Conservation (phyloP, 352 stramenopile genomes). For the Peronosclerospora sorghi region DNA sequence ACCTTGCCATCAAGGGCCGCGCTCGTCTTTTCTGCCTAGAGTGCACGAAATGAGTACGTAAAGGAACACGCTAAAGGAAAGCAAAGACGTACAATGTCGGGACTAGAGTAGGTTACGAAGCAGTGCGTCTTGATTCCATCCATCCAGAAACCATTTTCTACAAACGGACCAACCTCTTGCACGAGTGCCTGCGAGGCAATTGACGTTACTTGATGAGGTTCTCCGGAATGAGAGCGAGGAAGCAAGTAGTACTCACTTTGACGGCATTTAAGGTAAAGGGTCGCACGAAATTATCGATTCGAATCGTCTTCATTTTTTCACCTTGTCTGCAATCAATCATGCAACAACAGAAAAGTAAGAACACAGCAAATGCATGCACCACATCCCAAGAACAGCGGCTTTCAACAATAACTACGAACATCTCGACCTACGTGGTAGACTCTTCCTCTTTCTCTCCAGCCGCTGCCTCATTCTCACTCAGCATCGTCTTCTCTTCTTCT, state of each 20-base stretch:
- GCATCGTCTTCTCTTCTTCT: conserved; percentile 1
- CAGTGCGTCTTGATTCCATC: conserved; percentile 83
- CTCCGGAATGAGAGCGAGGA: background rate
- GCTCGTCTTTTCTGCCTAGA: conserved; percentile 38
- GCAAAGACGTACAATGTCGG: conserved; percentile 27
- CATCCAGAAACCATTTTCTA: conserved; percentile 81
- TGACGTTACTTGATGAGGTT: background rate
- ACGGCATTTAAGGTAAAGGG: conserved; percentile 69
- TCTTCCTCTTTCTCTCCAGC: conserved; percentile 6
- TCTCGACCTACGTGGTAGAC: conserved; percentile 3
- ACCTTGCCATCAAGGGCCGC: conserved; percentile 35
- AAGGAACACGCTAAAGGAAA: no score
- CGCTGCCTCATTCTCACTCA: background rate
- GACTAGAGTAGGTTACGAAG: conserved; percentile 57
- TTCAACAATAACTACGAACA: no score
- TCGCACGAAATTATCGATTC: conserved; percentile 63
- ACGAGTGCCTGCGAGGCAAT: conserved; percentile 30
- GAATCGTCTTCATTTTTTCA: conserved; percentile 19
- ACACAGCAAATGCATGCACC: background rate
- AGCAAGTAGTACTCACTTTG: conserved; percentile 27
- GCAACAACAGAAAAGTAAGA: background rate
- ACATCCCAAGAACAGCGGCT: background rate
- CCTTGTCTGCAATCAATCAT: conserved; percentile 1
- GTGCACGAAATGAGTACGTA: background rate
- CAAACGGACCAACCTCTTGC: conserved; percentile 39